These are phyloP conservation scores for Colletotrichum paranaense DNA, from an alignment of 2,329 filamentous ascomycete genomes.

Conservation along the genomic window DNA sequence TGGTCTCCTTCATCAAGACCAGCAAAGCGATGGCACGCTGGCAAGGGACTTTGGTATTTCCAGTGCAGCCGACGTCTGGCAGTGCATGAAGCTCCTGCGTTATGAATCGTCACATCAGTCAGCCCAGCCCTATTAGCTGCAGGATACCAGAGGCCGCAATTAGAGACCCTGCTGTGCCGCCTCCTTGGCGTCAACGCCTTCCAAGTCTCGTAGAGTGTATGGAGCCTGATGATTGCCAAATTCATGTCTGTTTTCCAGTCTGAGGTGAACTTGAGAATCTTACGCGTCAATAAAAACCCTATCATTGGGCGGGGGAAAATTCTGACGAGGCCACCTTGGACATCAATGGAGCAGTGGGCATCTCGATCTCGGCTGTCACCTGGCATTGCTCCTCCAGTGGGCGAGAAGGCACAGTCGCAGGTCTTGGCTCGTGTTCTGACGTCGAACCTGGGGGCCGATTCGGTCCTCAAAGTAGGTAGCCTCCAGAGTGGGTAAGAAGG, in stretches of 20 bases:
- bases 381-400: not conserved
- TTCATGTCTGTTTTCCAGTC: not conserved
- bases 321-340: not conserved
- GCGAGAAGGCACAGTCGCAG: not conserved
- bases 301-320: too few relatives aligned
- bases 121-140: not conserved
- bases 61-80: not conserved
- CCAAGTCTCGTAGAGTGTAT: not conserved
- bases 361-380: not conserved
- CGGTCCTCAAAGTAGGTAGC: not conserved
- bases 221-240: not conserved
- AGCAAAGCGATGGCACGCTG: not conserved
- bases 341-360: not conserved
- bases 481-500: not conserved
- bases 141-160: not conserved
- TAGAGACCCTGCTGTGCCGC: not conserved
- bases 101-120: not conserved
- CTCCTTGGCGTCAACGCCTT: not conserved
- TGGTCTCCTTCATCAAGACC: not conserved
- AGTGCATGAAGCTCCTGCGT: not conserved
- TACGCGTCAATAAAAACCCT: not conserved
- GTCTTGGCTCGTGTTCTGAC: not conserved
- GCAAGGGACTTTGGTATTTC: not conserved
- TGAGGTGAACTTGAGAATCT: not conserved
- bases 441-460: not conserved